Percentiles rank a stretch among this genome's conserved stretches.
phyloP scores from a whole-genome alignment of 176 grass and related monocot species.

The Elaeis guineensis region DNA sequence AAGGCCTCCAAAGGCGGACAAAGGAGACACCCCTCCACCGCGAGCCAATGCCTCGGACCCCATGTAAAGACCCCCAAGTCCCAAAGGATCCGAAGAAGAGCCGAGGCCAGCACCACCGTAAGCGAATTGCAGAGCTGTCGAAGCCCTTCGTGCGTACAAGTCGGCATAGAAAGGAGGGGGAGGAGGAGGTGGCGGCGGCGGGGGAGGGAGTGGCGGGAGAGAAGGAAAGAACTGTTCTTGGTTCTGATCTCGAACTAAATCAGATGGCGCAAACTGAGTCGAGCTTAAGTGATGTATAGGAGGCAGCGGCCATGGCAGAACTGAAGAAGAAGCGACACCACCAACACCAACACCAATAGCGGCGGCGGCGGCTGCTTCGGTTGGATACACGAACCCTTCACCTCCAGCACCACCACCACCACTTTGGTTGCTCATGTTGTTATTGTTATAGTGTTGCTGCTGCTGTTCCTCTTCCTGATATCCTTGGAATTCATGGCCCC shows the following conservation, averaged over 20 bases:
- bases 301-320: conserved; percentile 6
- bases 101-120: conserved; percentile 42
- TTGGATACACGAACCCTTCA: not conserved
- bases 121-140: conserved; percentile 55
- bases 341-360: not conserved
- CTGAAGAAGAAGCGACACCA: not conserved
- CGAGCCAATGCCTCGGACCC: conserved; percentile 24
- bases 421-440: no score
- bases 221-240: conserved; percentile 50
- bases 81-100: conserved; percentile 66
- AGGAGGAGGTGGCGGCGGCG: conserved; percentile 26
- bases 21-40: conserved; percentile 44
- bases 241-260: not conserved
- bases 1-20: conserved; percentile 45
- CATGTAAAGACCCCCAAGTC: conserved; percentile 77
- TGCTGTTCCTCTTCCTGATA: no score
- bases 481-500: no score
- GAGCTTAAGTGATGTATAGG: not conserved
- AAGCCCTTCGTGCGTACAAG: conserved; percentile 65
- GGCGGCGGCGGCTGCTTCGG: not conserved
- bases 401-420: no score
- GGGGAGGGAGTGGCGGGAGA: conserved; percentile 44
- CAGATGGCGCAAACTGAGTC: not conserved
- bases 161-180: conserved; percentile 59
- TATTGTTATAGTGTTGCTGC: no score